phyloP scores from a whole-genome alignment of 169 alveolate genomes.

The Cryptosporidium felis region DNA sequence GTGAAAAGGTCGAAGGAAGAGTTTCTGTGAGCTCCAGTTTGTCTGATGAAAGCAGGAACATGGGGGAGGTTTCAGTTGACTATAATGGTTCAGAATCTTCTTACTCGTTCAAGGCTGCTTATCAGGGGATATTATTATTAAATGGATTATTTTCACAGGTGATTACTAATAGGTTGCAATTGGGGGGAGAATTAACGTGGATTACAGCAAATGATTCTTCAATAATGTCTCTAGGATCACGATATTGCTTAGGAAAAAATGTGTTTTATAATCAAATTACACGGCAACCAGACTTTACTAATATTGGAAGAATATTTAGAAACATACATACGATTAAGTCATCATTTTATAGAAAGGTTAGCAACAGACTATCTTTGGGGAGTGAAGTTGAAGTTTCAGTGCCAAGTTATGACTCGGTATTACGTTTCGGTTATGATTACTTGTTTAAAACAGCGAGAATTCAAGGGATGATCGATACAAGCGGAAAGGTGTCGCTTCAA shows the following conservation, averaged over 20 bases:
- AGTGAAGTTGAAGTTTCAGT: constrained; percentile 87
- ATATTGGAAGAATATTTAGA: constrained; percentile 78
- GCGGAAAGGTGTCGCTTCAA: constrained; percentile 88
- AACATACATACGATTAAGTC: constrained; percentile 80
- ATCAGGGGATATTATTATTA: constrained; percentile 89
- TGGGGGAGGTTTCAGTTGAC: constrained; percentile 86
- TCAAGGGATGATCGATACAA: constrained; percentile 89
- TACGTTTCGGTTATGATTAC: constrained; percentile 88
- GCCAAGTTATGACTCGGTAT: constrained; percentile 69
- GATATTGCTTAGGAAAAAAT: constrained; percentile 83
- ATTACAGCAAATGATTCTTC: constrained; percentile 88
- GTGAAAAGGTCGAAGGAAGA: constrained; percentile 79
- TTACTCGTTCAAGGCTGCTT: constrained; percentile 83
- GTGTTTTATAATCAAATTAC: constrained; percentile 74
- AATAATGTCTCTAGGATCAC: constrained; percentile 86
- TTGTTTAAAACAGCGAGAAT: constrained; percentile 90
- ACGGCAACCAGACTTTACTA: constrained; percentile 88
- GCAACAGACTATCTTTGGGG: constrained; percentile 87
- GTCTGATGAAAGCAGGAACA: constrained; percentile 82
- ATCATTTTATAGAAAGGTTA: constrained; percentile 82
- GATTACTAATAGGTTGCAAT: constrained; percentile 81
- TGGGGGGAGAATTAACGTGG: constrained; percentile 90
- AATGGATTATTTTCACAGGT: constrained; percentile 86
- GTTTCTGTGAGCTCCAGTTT: constrained; percentile 83
- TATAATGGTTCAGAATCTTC: constrained; percentile 82